Percentiles rank a stretch among this genome's conserved stretches.
Conservation (phyloP, 2,329 filamentous ascomycete genomes). For the Colletotrichum euphorbiae region DNA sequence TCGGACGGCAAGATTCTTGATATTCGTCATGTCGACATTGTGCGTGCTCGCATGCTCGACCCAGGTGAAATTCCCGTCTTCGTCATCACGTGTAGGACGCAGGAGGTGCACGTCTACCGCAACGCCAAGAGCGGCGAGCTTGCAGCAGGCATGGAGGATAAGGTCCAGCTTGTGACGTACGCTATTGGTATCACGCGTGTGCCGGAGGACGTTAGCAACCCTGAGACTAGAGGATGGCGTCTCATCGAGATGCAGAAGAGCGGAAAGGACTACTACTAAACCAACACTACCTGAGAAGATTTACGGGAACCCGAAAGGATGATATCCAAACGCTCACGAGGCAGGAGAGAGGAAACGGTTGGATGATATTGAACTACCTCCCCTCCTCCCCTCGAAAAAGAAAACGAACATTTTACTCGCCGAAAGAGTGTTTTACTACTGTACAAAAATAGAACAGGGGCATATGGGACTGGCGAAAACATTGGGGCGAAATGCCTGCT, state of each 20-base stretch:
- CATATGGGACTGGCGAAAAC: conserved; percentile 36
- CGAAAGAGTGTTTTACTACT: conserved; percentile 41
- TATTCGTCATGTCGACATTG: conserved; percentile 91
- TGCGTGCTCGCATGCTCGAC: conserved; percentile 83
- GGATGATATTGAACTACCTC: conserved; percentile 8
- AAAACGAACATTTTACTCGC: conserved; percentile 4
- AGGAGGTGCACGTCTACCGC: conserved; percentile 97
- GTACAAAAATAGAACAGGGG: conserved; percentile 38
- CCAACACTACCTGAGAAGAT: neutral
- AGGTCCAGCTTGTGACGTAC: conserved; percentile 97
- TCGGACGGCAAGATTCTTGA: conserved; percentile 96
- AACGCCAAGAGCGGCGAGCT: conserved; percentile 91
- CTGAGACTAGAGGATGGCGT: conserved; percentile 95
- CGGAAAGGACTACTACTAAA: conserved; percentile 82
- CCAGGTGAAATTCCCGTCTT: conserved; percentile 94
- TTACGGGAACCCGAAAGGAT: neutral
- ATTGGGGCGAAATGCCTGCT: conserved; percentile 20
- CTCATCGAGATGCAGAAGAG: conserved; percentile 99
- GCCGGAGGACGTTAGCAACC: conserved; percentile 95
- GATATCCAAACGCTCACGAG: conserved; percentile 20
- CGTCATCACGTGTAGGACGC: conserved; percentile 94
- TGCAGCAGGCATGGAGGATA: conserved; percentile 97
- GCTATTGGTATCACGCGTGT: conserved; percentile 95
- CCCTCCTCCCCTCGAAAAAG: conserved; percentile 21
- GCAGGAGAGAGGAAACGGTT: conserved; percentile 26